phyloP scores from a whole-genome alignment of 2,329 filamentous ascomycete genomes.

The Colletotrichum costaricense region DNA sequence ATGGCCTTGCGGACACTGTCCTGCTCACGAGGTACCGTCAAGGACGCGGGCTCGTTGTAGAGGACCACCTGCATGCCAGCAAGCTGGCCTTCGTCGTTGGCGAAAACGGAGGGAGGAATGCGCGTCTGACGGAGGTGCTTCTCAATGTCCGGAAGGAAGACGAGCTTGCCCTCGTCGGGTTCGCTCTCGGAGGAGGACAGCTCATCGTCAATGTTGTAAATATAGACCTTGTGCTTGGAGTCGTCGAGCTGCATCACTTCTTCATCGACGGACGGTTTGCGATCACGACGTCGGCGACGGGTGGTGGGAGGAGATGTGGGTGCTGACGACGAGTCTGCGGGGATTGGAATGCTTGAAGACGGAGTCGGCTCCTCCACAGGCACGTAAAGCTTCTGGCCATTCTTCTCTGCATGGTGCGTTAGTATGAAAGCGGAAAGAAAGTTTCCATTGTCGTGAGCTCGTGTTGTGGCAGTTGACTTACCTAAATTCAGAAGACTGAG shows the following conservation, averaged over 20 bases:
- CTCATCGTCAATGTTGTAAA: constrained; percentile 90
- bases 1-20: constrained; percentile 87
- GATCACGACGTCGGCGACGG: constrained; percentile 34
- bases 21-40: constrained; percentile 79
- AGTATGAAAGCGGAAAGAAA: constrained; percentile 35
- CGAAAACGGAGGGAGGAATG: constrained; percentile 73
- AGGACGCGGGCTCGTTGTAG: constrained; percentile 81
- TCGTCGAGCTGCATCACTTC: constrained; percentile 89
- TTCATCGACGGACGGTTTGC: constrained; percentile 44
- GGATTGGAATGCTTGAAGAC: constrained; percentile 33
- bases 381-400: constrained; percentile 73
- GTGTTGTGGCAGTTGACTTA: constrained; percentile 53
- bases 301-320: constrained; percentile 31
- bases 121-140: constrained; percentile 81
- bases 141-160: constrained; percentile 89
- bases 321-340: constrained; percentile 37
- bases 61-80: constrained; percentile 82
- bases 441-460: background rate
- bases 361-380: constrained; percentile 65
- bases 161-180: constrained; percentile 70
- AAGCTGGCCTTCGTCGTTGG: constrained; percentile 64
- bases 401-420: constrained; percentile 60
- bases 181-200: constrained; percentile 72
- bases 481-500: constrained; percentile 86
- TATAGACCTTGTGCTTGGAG: constrained; percentile 87